phyloP scores from a whole-genome alignment of 1,284 basidiomycete genomes.

The Cryptococcus maquisensis region DNA sequence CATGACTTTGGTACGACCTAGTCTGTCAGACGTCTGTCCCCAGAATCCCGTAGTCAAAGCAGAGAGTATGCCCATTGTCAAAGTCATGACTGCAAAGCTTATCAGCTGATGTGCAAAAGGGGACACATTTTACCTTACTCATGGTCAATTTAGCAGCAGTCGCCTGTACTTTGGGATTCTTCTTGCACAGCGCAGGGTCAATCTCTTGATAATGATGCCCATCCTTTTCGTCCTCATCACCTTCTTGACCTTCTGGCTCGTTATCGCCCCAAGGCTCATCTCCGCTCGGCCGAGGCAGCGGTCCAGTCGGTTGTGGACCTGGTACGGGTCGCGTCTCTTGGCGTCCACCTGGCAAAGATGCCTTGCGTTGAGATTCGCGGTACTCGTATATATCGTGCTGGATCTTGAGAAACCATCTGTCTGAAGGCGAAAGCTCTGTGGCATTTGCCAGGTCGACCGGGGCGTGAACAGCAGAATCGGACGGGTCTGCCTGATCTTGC shows the following conservation, averaged over 20 bases:
- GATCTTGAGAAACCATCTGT: constrained; percentile 43
- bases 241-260: background rate
- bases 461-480: background rate
- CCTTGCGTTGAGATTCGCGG: background rate
- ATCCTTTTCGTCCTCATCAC: background rate
- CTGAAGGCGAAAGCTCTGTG: constrained; percentile 19
- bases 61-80: constrained; percentile 72
- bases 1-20: constrained; percentile 72
- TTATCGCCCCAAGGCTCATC: constrained; percentile 4
- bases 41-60: constrained; percentile 84
- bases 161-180: constrained; percentile 67
- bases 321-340: no score
- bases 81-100: constrained; percentile 56
- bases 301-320: constrained; percentile 9
- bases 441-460: background rate
- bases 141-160: constrained; percentile 64
- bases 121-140: constrained; percentile 50
- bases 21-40: constrained; percentile 73
- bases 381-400: constrained; percentile 37
- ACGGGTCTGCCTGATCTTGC: background rate
- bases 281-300: constrained; percentile 12
- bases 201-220: constrained; percentile 35
- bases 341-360: background rate
- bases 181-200: constrained; percentile 55
- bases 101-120: background rate